phyloP scores from a whole-genome alignment of 2,329 filamentous ascomycete genomes.

The Aspergillus aculeatus region DNA sequence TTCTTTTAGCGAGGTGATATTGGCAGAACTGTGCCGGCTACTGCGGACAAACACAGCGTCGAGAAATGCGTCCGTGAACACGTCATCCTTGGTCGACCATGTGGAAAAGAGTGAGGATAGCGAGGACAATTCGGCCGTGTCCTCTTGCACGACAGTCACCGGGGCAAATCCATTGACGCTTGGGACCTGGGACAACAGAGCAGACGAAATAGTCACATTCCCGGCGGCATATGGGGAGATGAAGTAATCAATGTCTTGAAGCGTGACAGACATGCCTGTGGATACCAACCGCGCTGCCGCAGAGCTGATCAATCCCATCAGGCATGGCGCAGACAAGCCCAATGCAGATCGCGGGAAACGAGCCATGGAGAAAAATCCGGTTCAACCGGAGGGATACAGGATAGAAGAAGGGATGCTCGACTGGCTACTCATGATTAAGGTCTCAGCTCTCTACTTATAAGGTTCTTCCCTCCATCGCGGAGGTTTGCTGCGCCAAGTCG shows the following conservation, averaged over 20 bases:
- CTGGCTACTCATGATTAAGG: background rate
- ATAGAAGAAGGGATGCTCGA: background rate
- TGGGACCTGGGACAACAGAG: background rate
- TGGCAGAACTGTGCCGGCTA: background rate
- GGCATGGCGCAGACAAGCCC: background rate
- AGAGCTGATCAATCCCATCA: background rate
- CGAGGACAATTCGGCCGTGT: background rate
- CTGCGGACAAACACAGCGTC: background rate
- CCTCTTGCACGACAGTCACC: background rate
- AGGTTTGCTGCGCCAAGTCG: background rate
- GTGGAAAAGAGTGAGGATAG: background rate
- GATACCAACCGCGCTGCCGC: background rate
- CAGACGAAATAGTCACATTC: background rate
- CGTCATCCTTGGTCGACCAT: background rate
- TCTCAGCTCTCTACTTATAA: background rate
- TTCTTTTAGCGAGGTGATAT: background rate
- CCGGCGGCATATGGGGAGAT: background rate
- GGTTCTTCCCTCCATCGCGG: background rate
- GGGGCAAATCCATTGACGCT: slow-evolving; percentile 3
- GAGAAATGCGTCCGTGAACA: slow-evolving; percentile 1
- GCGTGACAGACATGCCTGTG: slow-evolving; percentile 2
- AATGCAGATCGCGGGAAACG: background rate
- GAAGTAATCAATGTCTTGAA: slow-evolving; percentile 1
- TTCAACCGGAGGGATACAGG: background rate
- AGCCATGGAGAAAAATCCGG: background rate